Base-by-base conservation (phyloP, 495 filamentous ascomycete genomes). In the Xylaria nigripes region DNA sequence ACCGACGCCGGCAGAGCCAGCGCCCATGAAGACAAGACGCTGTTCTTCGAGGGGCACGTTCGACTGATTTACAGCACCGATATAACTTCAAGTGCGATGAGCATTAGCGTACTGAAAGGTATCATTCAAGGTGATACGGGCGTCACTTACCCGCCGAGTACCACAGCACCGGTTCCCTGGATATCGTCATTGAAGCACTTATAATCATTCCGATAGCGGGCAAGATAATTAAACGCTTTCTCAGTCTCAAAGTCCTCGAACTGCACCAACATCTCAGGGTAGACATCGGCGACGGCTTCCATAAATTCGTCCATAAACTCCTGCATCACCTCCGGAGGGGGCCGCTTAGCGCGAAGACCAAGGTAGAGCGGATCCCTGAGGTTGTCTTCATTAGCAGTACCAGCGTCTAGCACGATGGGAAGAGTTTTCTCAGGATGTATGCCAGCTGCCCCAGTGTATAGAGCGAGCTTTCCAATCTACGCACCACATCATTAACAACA, bases 171-270 rank as follows among this genome's bases (percentile, higher is more conserved):
- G 61, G 93, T 98, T 62, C 93, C 93, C 77, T 97, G 93, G 65
- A 98, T 92, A 64, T 98, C 93, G 64, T 98, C 93, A 65, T 98
- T 98, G 81, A 98, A 98, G 75, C 87, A 92, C 67, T 90, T 94
- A 74, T 94, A 90, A 48, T 76, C 81, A 61, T 87, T 80, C 44
- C 85, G 85, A 68, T 96, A 97, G 42, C 90, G 81, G 68, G 95
- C 85, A 38, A 98, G 78, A 45, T 92, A 89, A 51, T 89, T 87
- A 81, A 98, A 98, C 13, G 93, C 93, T 69, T 81, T 81, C 55
- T 81, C 77, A 60, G 91, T 95, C 79, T 98, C 95, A 74, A 95
- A 97, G 59, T 98, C 93, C 72, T 98, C 93, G 59, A 95, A 98
- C 70, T 98, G 93, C 56, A 98, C 87, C 50, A 98, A 84, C 75